Evolutionary conservation across 768 basidiomycete genomes (phyloP).

Genomic region (Crassisporium funariophilum): DNA sequence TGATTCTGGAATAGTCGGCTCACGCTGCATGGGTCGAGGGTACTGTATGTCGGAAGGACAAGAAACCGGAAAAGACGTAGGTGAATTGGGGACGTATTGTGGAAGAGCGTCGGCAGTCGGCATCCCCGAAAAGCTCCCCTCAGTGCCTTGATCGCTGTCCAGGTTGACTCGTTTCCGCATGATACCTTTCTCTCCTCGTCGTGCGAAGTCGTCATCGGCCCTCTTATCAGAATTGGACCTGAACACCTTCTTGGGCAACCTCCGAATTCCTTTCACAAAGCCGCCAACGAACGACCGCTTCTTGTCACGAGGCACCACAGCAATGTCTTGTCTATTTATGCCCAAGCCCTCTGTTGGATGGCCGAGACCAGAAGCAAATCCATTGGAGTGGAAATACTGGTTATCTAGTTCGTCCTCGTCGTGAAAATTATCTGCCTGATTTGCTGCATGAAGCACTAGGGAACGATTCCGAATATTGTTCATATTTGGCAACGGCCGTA

Average conservation of each 20-base stretch:
- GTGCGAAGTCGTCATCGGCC: slow-evolving; percentile 20
- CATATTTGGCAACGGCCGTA: slow-evolving; percentile 3
- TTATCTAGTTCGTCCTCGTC: slow-evolving; percentile 24
- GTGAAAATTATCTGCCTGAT: slow-evolving; percentile 14
- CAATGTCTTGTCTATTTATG: too few species aligned
- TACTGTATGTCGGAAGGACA: slow-evolving; percentile 12
- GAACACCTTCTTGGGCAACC: slow-evolving; percentile 34
- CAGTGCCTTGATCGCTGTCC: slow-evolving; percentile 26
- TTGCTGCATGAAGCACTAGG: slow-evolving; percentile 11
- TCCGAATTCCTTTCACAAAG: slow-evolving; percentile 37
- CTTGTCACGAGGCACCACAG: slow-evolving; percentile 18
- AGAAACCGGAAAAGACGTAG: slow-evolving; percentile 15
- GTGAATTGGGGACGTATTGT: background rate
- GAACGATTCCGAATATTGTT: background rate
- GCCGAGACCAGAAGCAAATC: slow-evolving; percentile 1
- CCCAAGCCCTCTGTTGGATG: background rate
- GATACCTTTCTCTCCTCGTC: too few species aligned
- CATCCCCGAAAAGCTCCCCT: slow-evolving; percentile 21
- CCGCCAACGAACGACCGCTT: slow-evolving; percentile 38
- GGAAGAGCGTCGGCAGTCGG: slow-evolving; percentile 16
- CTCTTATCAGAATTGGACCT: slow-evolving; percentile 27
- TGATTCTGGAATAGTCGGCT: slow-evolving; percentile 15
- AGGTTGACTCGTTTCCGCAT: slow-evolving; percentile 20
- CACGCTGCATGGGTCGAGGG: slow-evolving; percentile 27
- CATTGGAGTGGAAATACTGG: slow-evolving; percentile 26